Percentiles rank a stretch among this genome's conserved stretches.
Evolutionary conservation across 768 basidiomycete genomes (phyloP).

Genomic region (Psilocybe sp.): DNA sequence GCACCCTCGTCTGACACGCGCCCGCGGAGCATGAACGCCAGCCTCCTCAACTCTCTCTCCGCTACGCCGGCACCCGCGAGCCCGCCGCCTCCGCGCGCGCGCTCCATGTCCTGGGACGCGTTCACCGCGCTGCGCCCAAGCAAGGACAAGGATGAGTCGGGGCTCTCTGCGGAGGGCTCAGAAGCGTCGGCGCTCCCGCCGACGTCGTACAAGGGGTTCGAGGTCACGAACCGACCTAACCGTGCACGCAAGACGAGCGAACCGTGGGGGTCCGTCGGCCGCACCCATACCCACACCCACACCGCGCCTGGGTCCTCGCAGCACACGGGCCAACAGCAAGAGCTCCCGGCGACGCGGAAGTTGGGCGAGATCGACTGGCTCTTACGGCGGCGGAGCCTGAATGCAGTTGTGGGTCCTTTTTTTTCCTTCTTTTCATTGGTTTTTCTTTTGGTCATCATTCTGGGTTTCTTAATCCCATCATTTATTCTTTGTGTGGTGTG

Average conservation of each 20-base stretch:
- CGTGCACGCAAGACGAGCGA: constrained; percentile 31
- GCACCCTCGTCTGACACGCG: constrained; percentile 20
- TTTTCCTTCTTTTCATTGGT: constrained; percentile 1
- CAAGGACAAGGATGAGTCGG: constrained; percentile 46
- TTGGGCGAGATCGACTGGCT: constrained; percentile 80
- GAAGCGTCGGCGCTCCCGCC: constrained; percentile 33
- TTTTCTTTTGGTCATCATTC: neutral
- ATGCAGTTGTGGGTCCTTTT: constrained; percentile 55
- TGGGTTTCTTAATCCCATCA: too few relatives aligned
- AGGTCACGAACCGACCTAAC: constrained; percentile 49
- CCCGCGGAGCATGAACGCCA: constrained; percentile 31
- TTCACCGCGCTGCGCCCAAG: constrained; percentile 37
- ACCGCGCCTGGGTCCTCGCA: too few relatives aligned
- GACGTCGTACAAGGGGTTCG: constrained; percentile 41
- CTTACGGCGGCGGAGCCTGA: constrained; percentile 67
- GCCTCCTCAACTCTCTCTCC: constrained; percentile 22
- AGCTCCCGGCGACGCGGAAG: constrained; percentile 43
- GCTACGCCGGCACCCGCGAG: constrained; percentile 21
- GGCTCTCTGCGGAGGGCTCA: constrained; percentile 33
- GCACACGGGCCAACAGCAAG: too few relatives aligned
- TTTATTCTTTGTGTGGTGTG: neutral
- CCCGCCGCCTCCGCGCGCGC: constrained; percentile 41
- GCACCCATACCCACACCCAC: too few relatives aligned
- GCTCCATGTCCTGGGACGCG: constrained; percentile 50
- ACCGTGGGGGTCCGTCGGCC: constrained; percentile 21